phyloP scores from a whole-genome alignment of 208 protist species.

The Trypanosoma vivax region DNA sequence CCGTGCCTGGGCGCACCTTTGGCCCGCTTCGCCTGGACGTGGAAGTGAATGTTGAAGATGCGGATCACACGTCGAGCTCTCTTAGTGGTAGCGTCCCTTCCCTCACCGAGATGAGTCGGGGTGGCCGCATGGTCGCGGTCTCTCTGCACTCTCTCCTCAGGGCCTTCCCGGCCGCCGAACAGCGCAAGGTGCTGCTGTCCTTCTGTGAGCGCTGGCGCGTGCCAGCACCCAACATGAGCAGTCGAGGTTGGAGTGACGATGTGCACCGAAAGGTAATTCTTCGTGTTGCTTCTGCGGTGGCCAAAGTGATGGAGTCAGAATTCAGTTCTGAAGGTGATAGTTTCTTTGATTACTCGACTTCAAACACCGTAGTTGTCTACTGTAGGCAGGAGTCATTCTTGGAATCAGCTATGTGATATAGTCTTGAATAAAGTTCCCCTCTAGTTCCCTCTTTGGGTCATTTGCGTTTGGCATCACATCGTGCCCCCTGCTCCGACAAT shows the following conservation, averaged over 20 bases:
- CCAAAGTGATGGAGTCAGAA: background rate
- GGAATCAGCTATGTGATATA: too few relatives aligned
- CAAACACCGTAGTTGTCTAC: too few relatives aligned
- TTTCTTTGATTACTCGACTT: too few relatives aligned
- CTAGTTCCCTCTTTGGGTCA: too few relatives aligned
- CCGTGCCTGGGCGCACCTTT: background rate
- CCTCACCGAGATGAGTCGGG: background rate
- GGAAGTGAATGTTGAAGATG: background rate
- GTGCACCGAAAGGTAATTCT: background rate
- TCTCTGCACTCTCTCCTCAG: background rate
- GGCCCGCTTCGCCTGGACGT: background rate
- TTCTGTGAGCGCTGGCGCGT: slow-evolving; percentile 4
- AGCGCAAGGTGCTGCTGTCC: background rate
- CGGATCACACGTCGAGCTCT: background rate
- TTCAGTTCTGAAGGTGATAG: too few relatives aligned
- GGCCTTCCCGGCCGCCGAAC: background rate
- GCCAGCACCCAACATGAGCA: background rate
- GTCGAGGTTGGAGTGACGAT: background rate
- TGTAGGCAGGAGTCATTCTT: too few relatives aligned
- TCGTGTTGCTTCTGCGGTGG: background rate
- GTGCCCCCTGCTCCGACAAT: too few relatives aligned
- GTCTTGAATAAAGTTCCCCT: too few relatives aligned
- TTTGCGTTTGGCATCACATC: too few relatives aligned
- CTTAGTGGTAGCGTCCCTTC: background rate
- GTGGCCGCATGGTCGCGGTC: background rate